Base-by-base conservation (phyloP, 116 monocot genomes). In the Papilionanthe hybrid region DNA sequence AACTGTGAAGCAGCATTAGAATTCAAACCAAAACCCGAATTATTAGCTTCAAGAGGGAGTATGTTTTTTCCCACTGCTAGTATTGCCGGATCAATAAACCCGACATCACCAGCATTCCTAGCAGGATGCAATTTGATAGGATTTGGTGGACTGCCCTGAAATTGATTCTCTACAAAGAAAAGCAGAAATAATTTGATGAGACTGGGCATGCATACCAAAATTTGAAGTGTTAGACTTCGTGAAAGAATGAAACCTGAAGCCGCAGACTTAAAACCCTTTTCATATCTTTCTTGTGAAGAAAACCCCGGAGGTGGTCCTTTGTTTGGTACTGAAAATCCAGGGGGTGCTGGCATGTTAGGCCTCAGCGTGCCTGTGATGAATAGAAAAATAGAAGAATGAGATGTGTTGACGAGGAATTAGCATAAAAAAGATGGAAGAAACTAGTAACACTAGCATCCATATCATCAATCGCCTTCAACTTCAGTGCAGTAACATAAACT, bases 51-150 rank as follows among this genome's bases (percentile, higher is more conserved):
- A 67, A 77, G 77, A 1, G 86, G 84, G 28, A 86, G 66, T 44
- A 85, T 78, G 15, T 91, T 88, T 83, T 91, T 95, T 72, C 91
- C 92, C 22, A 96, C 92, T 75, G 94, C 94, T 75, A 97, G 85
- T 80, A 97, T 94, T 57, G 97, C 97, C 47, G 97, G 97, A 86
- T 97, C 97, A 71, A 89, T 83, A 72, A 94, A 89, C 84, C 94
- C 94, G 48, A 94, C 80, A 86, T 97, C 92, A 63, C 69, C 74
- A 29, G 82, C 80, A 86, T 75, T 89, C 73, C 81, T 85, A n/a
- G 82, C 18, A 44, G 79, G 48, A 74, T 84, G 78, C 22, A 79
- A 30, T 78, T 89, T 84, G 75, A 86, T 78, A 28, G 89, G 86
- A 72, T 81, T 85, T 58, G 68, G 75, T 20, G 83, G 72, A 58